Conservation (phyloP, 805 yeast genomes). For the Saturnispora dispora region DNA sequence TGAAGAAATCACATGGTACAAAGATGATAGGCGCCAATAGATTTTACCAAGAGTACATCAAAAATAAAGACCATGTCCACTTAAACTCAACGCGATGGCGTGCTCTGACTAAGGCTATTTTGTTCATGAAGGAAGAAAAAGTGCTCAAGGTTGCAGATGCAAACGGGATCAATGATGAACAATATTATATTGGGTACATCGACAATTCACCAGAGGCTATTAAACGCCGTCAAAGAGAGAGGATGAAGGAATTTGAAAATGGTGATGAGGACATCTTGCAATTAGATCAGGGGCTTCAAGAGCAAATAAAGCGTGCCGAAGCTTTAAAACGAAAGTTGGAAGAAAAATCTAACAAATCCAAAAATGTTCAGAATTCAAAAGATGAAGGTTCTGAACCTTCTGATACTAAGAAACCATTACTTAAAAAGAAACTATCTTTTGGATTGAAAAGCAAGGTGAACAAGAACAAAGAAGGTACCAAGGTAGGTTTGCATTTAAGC, state of each 20-base stretch:
- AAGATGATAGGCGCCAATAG: slow-evolving; percentile 71
- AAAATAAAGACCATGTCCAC: slow-evolving; percentile 76
- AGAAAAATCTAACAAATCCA: neutral
- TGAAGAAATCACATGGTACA: slow-evolving; percentile 70
- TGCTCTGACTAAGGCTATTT: slow-evolving; percentile 58
- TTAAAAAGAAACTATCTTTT: slow-evolving; percentile 1
- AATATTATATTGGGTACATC: slow-evolving; percentile 36
- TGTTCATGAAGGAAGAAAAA: slow-evolving; percentile 48
- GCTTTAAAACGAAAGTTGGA: neutral
- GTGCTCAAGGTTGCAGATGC: slow-evolving; percentile 31
- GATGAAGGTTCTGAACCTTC: neutral
- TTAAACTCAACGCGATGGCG: slow-evolving; percentile 84
- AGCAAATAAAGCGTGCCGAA: slow-evolving; percentile 44
- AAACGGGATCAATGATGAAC: slow-evolving; percentile 27
- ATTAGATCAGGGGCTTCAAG: slow-evolving; percentile 15
- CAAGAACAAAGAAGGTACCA: neutral
- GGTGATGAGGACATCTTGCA: slow-evolving; percentile 35
- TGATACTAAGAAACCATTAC: neutral
- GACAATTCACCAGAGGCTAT: slow-evolving; percentile 46
- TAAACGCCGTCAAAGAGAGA: slow-evolving; percentile 32
- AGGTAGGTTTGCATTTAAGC: neutral
- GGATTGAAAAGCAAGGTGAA: neutral
- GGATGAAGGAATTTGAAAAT: slow-evolving; percentile 27
- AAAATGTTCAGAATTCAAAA: neutral
- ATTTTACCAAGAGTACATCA: slow-evolving; percentile 84